Conservation (phyloP, 495 filamentous ascomycete species). For the Talaromyces proteolyticus region DNA sequence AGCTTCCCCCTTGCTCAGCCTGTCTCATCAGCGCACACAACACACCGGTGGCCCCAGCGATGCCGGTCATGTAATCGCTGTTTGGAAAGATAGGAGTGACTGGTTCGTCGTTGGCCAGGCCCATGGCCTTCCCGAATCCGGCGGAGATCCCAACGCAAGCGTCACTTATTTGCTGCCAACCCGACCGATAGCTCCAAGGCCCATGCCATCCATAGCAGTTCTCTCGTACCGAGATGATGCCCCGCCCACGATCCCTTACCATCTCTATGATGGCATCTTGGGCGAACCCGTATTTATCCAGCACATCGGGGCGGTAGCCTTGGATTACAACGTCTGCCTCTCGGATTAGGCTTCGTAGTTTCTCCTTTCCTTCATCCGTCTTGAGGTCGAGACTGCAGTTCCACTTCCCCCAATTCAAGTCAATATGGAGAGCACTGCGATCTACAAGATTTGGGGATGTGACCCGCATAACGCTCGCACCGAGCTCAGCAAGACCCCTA, state of each 20-base stretch:
- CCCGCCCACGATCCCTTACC: slow-evolving; percentile 31
- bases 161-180: slow-evolving; percentile 54
- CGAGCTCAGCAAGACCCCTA: slow-evolving; percentile 49
- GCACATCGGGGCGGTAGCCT: slow-evolving; percentile 47
- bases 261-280: slow-evolving; percentile 37
- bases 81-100: slow-evolving; percentile 18
- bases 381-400: slow-evolving; percentile 44
- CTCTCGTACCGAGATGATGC: slow-evolving; percentile 47
- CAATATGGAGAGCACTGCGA: slow-evolving; percentile 34
- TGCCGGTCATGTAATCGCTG: slow-evolving; percentile 21
- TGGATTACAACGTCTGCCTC: slow-evolving; percentile 54
- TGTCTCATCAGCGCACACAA: slow-evolving; percentile 26
- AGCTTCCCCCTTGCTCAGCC: slow-evolving; percentile 26
- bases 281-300: slow-evolving; percentile 45
- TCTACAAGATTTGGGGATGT: slow-evolving; percentile 50
- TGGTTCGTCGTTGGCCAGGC: slow-evolving; percentile 11
- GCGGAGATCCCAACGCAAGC: slow-evolving; percentile 15
- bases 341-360: slow-evolving; percentile 34
- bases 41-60: slow-evolving; percentile 18
- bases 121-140: slow-evolving; percentile 20
- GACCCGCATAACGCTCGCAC: slow-evolving; percentile 50
- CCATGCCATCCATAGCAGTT: slow-evolving; percentile 56
- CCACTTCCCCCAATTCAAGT: slow-evolving; percentile 53
- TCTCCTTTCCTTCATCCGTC: slow-evolving; percentile 30
- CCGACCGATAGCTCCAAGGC: slow-evolving; percentile 41